These are phyloP conservation scores for Polyplosphaeria fusca DNA, from an alignment of 495 filamentous ascomycete genomes.

Conservation along the genomic window DNA sequence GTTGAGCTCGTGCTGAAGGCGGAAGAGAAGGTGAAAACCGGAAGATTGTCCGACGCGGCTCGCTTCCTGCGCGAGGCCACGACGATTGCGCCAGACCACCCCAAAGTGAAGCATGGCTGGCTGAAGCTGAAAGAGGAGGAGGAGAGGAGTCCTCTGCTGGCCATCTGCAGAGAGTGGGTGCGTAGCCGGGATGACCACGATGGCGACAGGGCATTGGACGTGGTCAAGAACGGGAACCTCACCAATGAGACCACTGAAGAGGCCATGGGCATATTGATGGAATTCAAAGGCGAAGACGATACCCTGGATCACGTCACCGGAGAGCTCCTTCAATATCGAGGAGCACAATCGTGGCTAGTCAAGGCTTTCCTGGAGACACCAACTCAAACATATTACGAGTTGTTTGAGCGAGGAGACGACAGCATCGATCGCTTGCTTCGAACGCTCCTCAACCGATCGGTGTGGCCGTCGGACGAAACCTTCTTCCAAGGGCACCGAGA, in stretches of 20 bases:
- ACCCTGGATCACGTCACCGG: constrained; percentile 58
- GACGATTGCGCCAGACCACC: constrained; percentile 57
- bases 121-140: constrained; percentile 51
- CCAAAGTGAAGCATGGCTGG: constrained; percentile 52
- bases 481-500: constrained; percentile 53
- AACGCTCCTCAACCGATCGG: constrained; percentile 53
- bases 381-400: constrained; percentile 52
- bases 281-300: constrained; percentile 42
- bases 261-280: constrained; percentile 55
- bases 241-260: constrained; percentile 52
- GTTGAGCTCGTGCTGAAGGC: constrained; percentile 24
- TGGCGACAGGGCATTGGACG: constrained; percentile 56
- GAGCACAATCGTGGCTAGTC: constrained; percentile 56
- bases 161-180: constrained; percentile 55
- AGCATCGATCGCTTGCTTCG: constrained; percentile 57
- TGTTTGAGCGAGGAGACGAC: constrained; percentile 61
- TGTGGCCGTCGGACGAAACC: constrained; percentile 55
- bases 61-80: constrained; percentile 61
- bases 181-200: constrained; percentile 51
- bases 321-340: constrained; percentile 54
- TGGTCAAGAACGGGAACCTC: constrained; percentile 54
- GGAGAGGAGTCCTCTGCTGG: constrained; percentile 48
- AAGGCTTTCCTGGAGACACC: constrained; percentile 49
- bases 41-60: constrained; percentile 36
- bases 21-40: constrained; percentile 8